phyloP scores from a whole-genome alignment of 495 filamentous ascomycete species.

The Tuber magnatum region DNA sequence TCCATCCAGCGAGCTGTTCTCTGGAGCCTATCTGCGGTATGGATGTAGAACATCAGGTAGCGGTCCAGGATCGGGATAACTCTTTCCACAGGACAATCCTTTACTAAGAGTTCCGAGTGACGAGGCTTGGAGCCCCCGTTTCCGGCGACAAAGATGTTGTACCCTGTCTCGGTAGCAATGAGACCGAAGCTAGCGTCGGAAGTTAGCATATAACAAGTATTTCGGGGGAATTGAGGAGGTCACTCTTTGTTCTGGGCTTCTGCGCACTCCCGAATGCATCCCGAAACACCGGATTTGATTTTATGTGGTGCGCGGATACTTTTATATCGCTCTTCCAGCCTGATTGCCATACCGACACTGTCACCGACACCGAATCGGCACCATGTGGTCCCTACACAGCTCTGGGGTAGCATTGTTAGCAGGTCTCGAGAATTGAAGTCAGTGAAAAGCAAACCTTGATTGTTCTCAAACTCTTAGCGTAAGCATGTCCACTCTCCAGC shows the following conservation, averaged over 20 bases:
- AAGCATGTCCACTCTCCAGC: constrained; percentile 94
- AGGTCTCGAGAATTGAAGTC: neutral
- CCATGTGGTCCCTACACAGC: constrained; percentile 92
- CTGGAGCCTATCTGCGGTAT: constrained; percentile 90
- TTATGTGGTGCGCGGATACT: constrained; percentile 85
- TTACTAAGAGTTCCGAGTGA: constrained; percentile 81
- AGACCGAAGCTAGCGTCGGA: constrained; percentile 58
- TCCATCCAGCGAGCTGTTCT: constrained; percentile 92
- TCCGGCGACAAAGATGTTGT: constrained; percentile 88
- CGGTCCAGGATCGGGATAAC: constrained; percentile 82
- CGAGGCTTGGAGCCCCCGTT: constrained; percentile 86
- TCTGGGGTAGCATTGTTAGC: constrained; percentile 41
- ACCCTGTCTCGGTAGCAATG: constrained; percentile 90
- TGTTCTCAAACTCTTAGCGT: constrained; percentile 84
- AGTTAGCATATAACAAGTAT: neutral
- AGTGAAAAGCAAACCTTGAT: constrained; percentile 56
- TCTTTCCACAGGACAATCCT: constrained; percentile 80
- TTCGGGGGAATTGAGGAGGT: constrained; percentile 31
- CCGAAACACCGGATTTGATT: constrained; percentile 86
- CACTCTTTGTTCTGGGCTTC: constrained; percentile 95
- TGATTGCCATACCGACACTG: constrained; percentile 93
- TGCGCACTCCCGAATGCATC: constrained; percentile 89
- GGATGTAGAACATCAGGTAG: constrained; percentile 94
- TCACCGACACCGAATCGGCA: constrained; percentile 90
- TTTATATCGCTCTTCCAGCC: constrained; percentile 91